These are phyloP conservation scores for Mycosphaerelloides madeirae DNA, from an alignment of 2,329 filamentous ascomycete species.

Conservation along the genomic window DNA sequence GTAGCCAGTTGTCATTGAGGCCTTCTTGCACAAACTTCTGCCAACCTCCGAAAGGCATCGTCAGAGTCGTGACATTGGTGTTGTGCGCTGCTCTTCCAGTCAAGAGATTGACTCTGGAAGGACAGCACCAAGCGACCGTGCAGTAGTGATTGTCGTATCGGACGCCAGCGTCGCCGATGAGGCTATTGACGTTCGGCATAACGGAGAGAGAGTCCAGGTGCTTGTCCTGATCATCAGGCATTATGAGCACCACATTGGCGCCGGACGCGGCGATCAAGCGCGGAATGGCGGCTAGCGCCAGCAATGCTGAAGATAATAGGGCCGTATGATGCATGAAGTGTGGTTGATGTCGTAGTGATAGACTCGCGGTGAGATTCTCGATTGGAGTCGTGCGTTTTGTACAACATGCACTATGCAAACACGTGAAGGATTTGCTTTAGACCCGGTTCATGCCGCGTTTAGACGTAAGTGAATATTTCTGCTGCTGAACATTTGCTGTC, in stretches of 20 bases:
- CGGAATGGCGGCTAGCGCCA: too few relatives aligned
- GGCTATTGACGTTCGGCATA: slow-evolving; percentile 52
- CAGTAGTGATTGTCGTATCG: slow-evolving; percentile 36
- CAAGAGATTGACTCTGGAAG: neutral
- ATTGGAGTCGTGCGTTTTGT: too few relatives aligned
- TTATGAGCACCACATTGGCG: slow-evolving; percentile 60
- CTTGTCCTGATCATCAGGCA: slow-evolving; percentile 60
- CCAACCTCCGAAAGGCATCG: slow-evolving; percentile 55
- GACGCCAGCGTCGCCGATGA: slow-evolving; percentile 54
- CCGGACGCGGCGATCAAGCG: too few relatives aligned
- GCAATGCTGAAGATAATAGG: too few relatives aligned
- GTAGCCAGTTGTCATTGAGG: slow-evolving; percentile 61
- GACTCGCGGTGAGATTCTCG: too few relatives aligned
- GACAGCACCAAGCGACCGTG: slow-evolving; percentile 1
- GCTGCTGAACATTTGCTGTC: too few relatives aligned
- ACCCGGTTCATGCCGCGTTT: too few relatives aligned
- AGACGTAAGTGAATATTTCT: too few relatives aligned
- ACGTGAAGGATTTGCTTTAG: too few relatives aligned
- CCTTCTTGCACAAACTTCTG: slow-evolving; percentile 62
- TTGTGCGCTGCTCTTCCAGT: slow-evolving; percentile 54
- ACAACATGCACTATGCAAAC: too few relatives aligned
- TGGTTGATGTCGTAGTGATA: too few relatives aligned
- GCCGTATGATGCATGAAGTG: too few relatives aligned
- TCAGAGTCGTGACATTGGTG: slow-evolving; percentile 60
- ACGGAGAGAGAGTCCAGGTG: slow-evolving; percentile 56